Conservation (phyloP, 805 yeast species). For the Barnettozyma salicaria region DNA sequence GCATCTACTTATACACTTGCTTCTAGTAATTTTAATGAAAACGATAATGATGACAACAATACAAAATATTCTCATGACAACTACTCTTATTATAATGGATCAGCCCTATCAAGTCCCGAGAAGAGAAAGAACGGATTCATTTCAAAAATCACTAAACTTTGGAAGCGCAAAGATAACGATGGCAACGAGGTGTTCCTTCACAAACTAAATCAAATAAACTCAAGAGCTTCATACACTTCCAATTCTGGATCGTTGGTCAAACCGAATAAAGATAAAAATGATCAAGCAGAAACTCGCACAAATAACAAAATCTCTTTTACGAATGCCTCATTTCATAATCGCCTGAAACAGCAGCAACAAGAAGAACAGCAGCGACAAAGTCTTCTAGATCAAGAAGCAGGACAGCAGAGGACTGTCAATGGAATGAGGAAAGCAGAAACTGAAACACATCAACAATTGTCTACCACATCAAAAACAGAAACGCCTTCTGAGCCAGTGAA, state of each 20-base stretch:
- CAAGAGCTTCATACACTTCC: constrained; percentile 6
- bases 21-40: too few relatives aligned
- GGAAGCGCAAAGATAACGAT: constrained; percentile 23
- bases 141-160: constrained; percentile 29
- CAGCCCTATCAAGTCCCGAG: constrained; percentile 19
- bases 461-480: too few relatives aligned
- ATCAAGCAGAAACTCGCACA: too few relatives aligned
- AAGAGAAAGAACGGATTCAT: constrained; percentile 29
- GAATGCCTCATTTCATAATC: not conserved
- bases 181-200: not conserved
- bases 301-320: not conserved
- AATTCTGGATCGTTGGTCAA: too few relatives aligned
- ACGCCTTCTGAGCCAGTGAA: too few relatives aligned
- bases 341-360: constrained; percentile 3
- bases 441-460: too few relatives aligned
- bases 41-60: too few relatives aligned
- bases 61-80: not conserved
- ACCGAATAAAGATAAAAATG: too few relatives aligned
- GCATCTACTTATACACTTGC: too few relatives aligned
- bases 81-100: not conserved
- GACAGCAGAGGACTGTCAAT: too few relatives aligned
- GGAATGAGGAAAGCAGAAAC: too few relatives aligned
- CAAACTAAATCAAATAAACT: not conserved
- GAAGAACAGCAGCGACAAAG: constrained; percentile 4
- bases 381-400: not conserved